Base-by-base conservation (phyloP, 2,329 filamentous ascomycete genomes). In the Xylariaceae sp. region DNA sequence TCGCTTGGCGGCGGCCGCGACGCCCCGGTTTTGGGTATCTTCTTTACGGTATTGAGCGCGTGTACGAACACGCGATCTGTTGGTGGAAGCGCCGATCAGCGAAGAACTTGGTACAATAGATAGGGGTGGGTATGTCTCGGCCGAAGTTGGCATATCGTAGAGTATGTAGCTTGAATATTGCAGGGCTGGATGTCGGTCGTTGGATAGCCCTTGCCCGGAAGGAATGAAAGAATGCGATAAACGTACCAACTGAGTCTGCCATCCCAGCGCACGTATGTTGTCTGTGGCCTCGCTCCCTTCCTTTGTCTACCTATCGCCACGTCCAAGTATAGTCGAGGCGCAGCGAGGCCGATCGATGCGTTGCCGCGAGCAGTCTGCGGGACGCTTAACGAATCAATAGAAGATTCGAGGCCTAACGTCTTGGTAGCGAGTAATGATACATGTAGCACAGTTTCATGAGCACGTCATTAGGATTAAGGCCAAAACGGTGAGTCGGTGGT, bases 41-140 rank as follows among this genome's bases (percentile, higher is more conserved):
- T 94, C 68, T 96, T 96, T 58, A 98, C 91, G 18, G 93, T 97
- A 70, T 95, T 96, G 66, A 98, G 85, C 52, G 93, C 93, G 79
- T 98, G 91, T 64, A 94, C 91, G 67, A 98, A 98, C 62, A 98
- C 93, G 68, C 93, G 86, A 72, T 98, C 93, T 97, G 56, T 33
- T 16, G 15, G 17, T 24, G 37, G 18, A 11, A 19, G 19, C 18
- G 32, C 31, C 28, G 16, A 36, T 52, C 30, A 52, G 45, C 31
- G 19, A 3, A 31, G 19, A 28, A 16, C 26, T 17, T 11, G 41
- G 13, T 15, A n/a, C 24, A 15, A 18, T 4, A 28, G 12, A 36
- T 18, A 4, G 18, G 26, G 19, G 16, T 19, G 34, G 4, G 24
- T 16, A 41, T 7, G 18, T 22, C 28, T 24, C 6, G 33, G 34